Percentiles rank a stretch among this genome's conserved stretches.
These are phyloP conservation scores for Lactifluus subvellereus DNA, from an alignment of 768 basidiomycete species.

Conservation along the genomic window DNA sequence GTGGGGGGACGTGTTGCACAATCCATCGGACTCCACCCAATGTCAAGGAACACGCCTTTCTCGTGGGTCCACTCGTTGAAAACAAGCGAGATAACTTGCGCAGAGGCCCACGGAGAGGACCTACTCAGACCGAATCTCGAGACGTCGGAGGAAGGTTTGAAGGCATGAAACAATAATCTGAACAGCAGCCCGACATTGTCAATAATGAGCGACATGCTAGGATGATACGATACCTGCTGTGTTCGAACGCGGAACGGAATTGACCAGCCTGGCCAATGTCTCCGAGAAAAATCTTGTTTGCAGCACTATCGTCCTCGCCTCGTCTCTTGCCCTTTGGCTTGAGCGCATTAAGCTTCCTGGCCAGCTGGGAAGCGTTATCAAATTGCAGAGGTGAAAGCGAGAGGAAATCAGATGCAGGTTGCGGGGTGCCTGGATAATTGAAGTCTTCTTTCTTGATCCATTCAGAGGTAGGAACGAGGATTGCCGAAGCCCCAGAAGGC, in stretches of 20 bases:
- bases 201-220: not conserved
- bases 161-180: constrained; percentile 16
- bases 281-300: constrained; percentile 18
- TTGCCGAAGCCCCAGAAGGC: constrained; percentile 20
- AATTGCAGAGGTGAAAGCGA: constrained; percentile 24
- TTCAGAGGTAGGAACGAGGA: constrained; percentile 14
- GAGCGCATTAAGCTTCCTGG: constrained; percentile 13
- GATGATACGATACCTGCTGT: constrained; percentile 17
- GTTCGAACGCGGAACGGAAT: constrained; percentile 17
- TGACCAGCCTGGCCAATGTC: constrained; percentile 3
- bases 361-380: not conserved
- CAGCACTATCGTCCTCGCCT: constrained; percentile 17
- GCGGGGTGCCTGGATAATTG: not conserved
- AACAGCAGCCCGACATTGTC: not conserved
- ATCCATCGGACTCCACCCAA: constrained; percentile 19
- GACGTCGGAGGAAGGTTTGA: constrained; percentile 8
- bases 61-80: constrained; percentile 21
- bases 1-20: constrained; percentile 6
- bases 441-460: constrained; percentile 4
- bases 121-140: constrained; percentile 16
- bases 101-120: constrained; percentile 7
- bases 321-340: constrained; percentile 12
- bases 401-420: constrained; percentile 13
- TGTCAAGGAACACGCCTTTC: constrained; percentile 18
- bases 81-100: constrained; percentile 12